Base-by-base conservation (phyloP, 306 rosid species). In the Lupinus albus region DNA sequence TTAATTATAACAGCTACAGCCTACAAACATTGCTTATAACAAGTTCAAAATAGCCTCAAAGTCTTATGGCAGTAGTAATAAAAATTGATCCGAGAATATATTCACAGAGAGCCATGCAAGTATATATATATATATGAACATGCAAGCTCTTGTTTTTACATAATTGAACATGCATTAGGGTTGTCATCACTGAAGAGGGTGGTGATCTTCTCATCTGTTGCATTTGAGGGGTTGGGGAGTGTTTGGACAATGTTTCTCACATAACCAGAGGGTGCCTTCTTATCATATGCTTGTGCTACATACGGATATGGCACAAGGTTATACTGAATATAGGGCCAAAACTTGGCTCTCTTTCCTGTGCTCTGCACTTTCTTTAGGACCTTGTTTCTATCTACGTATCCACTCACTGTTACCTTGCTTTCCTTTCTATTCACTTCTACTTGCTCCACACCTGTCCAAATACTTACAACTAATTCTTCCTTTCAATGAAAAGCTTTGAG, bases 321-420 rank as follows among this genome's bases (percentile, higher is more conserved):
- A 69, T 87, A 87, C 7, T 89, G 87, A n/a, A 92, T 80, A 32
- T 92, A 92, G 0, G 98, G 98, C 98, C 98, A 92, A 68, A 89
- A 75, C 84, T 92, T 91, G 0, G 98, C 98, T 59, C 35, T 86
- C 53, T 92, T 92, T 39, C 98, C 98, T 0, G 98, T 92, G 74
- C 95, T 84, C 76, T 68, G 51, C 51, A 92, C 92, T 48, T 45
- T 92, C 73, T 86, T 89, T 7, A 92, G 78, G 7, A 92, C 98
- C 88, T 83, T 92, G 77, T 82, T 84, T 71, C 93, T 74, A 11
- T 92, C 95, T 78, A 88, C 98, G 53, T 83, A 87, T 1, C 98
- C 98, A 0, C 63, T 81, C 57, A 84, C 98, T 0, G 83, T 83
- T 38, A 92, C 96, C 54, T 64, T 78, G 81, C 91, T 87, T 74